These are phyloP conservation scores for Podospora pseudocomata DNA, from an alignment of 495 filamentous ascomycete species.

Conservation along the genomic window DNA sequence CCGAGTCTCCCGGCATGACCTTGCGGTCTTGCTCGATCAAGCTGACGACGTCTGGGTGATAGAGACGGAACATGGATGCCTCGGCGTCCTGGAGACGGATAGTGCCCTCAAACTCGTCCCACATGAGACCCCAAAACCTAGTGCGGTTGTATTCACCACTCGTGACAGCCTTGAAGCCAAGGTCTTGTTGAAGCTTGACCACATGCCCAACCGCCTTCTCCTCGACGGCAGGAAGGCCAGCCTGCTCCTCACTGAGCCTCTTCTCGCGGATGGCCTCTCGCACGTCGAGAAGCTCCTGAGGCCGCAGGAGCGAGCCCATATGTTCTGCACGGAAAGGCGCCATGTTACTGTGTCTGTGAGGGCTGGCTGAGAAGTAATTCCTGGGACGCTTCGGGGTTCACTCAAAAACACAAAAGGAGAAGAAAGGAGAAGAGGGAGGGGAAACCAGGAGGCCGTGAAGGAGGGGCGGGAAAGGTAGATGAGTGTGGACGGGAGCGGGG, in stretches of 20 bases:
- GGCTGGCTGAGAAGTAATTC: neutral
- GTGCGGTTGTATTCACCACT: slow-evolving; percentile 76
- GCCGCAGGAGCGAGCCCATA: slow-evolving; percentile 75
- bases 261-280: slow-evolving; percentile 58
- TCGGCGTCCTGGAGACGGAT: slow-evolving; percentile 63
- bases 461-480: slow-evolving; percentile 6
- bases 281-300: slow-evolving; percentile 60
- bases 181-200: slow-evolving; percentile 60
- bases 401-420: neutral
- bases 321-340: slow-evolving; percentile 84
- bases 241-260: slow-evolving; percentile 53
- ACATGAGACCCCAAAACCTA: slow-evolving; percentile 65
- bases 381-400: neutral
- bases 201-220: slow-evolving; percentile 64
- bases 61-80: slow-evolving; percentile 64
- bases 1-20: slow-evolving; percentile 69
- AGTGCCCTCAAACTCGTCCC: slow-evolving; percentile 66
- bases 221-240: slow-evolving; percentile 52
- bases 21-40: slow-evolving; percentile 57
- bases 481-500: slow-evolving; percentile 5
- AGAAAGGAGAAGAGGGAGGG: neutral
- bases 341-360: slow-evolving; percentile 24
- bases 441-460: neutral
- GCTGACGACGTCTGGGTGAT: slow-evolving; percentile 76
- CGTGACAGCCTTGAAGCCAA: slow-evolving; percentile 65